phyloP scores from a whole-genome alignment of 1,139 yeast genomes.

The Pichia sp. region DNA sequence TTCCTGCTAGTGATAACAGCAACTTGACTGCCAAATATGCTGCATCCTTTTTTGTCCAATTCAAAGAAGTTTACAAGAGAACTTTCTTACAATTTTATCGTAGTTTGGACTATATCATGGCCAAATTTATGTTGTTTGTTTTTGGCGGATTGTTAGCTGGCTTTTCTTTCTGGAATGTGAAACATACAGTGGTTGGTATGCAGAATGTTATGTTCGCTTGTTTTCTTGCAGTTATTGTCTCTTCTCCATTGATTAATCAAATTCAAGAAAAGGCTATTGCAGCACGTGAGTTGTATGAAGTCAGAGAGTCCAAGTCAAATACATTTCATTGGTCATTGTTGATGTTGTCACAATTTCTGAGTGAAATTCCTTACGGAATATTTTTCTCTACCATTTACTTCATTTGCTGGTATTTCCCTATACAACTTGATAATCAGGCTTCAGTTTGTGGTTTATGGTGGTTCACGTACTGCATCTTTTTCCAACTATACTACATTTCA shows the following conservation, averaged over 20 bases:
- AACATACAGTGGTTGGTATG: conserved; percentile 45
- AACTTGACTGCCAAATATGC: conserved; percentile 36
- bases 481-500: conserved; percentile 51
- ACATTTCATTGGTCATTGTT: conserved; percentile 64
- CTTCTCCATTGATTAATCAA: conserved; percentile 54
- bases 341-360: conserved; percentile 46
- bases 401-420: conserved; percentile 54
- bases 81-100: conserved; percentile 45
- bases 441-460: conserved; percentile 49
- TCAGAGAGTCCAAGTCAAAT: conserved; percentile 59
- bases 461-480: conserved; percentile 48
- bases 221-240: conserved; percentile 45
- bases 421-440: conserved; percentile 42
- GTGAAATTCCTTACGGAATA: conserved; percentile 54
- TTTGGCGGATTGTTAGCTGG: conserved; percentile 49
- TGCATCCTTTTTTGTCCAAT: conserved; percentile 38
- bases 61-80: conserved; percentile 40
- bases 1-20: conserved; percentile 29
- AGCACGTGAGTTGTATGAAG: conserved; percentile 51
- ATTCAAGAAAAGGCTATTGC: conserved; percentile 52
- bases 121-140: conserved; percentile 35
- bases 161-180: conserved; percentile 29
- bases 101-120: conserved; percentile 43
- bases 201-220: conserved; percentile 52
- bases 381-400: conserved; percentile 49